Evolutionary conservation across 75 land plant species (phyloP), one percentile per base, ranked within the genome.

Genomic region (Pinus tabuliformis): DNA sequence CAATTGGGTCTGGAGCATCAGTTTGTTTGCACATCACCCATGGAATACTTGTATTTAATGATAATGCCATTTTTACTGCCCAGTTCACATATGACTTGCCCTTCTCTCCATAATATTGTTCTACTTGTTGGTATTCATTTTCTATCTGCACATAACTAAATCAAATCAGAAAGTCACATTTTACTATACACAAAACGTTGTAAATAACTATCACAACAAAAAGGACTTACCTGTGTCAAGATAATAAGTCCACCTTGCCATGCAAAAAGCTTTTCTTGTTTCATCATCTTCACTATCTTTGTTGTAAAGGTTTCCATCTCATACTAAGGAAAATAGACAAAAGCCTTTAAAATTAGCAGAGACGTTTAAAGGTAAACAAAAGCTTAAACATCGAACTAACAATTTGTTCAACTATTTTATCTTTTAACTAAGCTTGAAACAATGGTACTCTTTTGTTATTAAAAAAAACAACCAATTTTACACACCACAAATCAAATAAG

Each of bases 191-290:
- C 54, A 45, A 11, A 49, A 49, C 54, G 11, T 2, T 49, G 54
- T 49, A 49, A 49, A 49, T 1, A 49, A 9, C 54, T 9, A 49
- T 49, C 9, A 49, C 12, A 9, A 49, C 54, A 9, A 49, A 9
- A 49, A 39, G 12, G 11, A 49, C 54, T 49, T 49, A 94, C 97
- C 98, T 95, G 98, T 33, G 91, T 78, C 45, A 95, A 76, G 56
- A 95, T 92, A 49, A 95, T 86, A 11, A 95, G 95, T 56, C 98
- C 98, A 63, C 98, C 98, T 80, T 95, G 98, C 30, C 89, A 82
- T 66, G 89, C 91, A 85, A 85, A 95, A 36, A 95, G 79, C 3
- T 81, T 22, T 36, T 89, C 83, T 14, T 75, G 66, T 70, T 90
- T 92, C 93, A 95, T 86, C 88, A 95, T 79, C 76, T 87, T 68